phyloP scores from a whole-genome alignment of 768 basidiomycete genomes.

The Amanita brunnescens region DNA sequence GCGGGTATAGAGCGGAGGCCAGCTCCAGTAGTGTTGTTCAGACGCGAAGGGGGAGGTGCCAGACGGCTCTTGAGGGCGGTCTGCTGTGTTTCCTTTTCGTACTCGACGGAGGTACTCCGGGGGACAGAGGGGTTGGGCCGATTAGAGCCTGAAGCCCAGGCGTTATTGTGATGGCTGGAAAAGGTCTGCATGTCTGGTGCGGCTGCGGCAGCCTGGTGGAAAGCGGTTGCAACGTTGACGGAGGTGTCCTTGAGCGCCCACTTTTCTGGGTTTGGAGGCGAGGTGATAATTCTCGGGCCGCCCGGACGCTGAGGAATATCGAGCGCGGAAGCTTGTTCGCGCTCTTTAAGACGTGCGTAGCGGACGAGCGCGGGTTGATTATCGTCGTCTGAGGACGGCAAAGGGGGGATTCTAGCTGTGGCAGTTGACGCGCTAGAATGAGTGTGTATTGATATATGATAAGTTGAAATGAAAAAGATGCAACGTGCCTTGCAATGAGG shows the following conservation, averaged over 20 bases:
- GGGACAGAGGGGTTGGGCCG: conserved; percentile 41
- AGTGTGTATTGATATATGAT: conserved; percentile 11
- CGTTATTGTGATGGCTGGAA: conserved; percentile 43
- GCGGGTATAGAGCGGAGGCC: conserved; percentile 15
- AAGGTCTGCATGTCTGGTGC: conserved; percentile 25
- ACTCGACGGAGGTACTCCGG: conserved; percentile 74
- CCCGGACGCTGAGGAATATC: conserved; percentile 21
- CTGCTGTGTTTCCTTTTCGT: conserved; percentile 56
- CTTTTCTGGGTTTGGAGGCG: conserved; percentile 53
- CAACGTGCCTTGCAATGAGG: conserved; percentile 1
- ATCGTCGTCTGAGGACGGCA: conserved; percentile 32
- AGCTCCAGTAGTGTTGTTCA: conserved; percentile 16
- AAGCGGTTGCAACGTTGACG: conserved; percentile 79
- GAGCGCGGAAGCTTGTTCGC: conserved; percentile 22
- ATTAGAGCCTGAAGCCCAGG: conserved; percentile 60
- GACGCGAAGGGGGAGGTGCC: conserved; percentile 50
- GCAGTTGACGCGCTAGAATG: conserved; percentile 42
- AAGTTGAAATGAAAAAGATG: conserved; percentile 12
- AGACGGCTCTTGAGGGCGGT: conserved; percentile 44
- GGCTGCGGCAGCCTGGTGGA: conserved; percentile 54
- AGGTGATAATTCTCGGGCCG: conserved; percentile 34
- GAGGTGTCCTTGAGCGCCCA: conserved; percentile 78
- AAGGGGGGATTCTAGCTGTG: conserved; percentile 52
- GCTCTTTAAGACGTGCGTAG: conserved; percentile 36
- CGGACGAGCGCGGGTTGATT: conserved; percentile 31